These are phyloP conservation scores for Aquilaria agallochum DNA, from an alignment of 441 rosid species.

Conservation along the genomic window DNA sequence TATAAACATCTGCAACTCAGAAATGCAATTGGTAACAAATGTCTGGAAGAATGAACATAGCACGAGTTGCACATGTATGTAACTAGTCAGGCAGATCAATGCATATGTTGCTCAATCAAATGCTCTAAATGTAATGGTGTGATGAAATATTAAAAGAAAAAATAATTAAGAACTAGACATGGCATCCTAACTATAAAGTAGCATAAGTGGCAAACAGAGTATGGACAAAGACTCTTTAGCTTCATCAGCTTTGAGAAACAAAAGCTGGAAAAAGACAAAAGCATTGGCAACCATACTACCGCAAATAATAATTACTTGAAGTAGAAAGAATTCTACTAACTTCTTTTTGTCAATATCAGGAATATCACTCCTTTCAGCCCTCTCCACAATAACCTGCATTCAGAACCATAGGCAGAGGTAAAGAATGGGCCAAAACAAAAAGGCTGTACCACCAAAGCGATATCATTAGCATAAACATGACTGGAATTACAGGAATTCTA, in stretches of 20 bases:
- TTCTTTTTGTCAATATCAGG: slow-evolving; percentile 53
- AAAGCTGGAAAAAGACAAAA: not conserved
- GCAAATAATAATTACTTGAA: not conserved
- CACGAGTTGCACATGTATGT: too few species aligned
- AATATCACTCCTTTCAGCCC: slow-evolving; percentile 39
- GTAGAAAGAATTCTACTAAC: slow-evolving; percentile 22
- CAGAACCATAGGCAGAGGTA: not conserved
- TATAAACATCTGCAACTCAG: too few species aligned
- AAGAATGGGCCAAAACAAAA: too few species aligned
- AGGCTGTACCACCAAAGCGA: not conserved
- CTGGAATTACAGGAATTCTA: slow-evolving; percentile 48
- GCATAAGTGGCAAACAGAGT: too few species aligned
- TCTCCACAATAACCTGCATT: slow-evolving; percentile 50
- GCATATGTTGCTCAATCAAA: too few species aligned
- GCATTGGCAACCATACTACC: not conserved
- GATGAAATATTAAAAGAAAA: not conserved
- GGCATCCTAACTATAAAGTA: too few species aligned
- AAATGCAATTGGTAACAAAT: too few species aligned
- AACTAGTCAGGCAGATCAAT: too few species aligned
- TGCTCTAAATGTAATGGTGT: too few species aligned
- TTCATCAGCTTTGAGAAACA: not conserved
- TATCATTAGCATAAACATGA: not conserved
- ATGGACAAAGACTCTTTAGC: not conserved
- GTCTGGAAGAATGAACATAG: too few species aligned
- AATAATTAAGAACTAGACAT: not conserved